Evolutionary conservation across 441 rosid species (phyloP).

Genomic region (Rhodomyrtus psidioides): DNA sequence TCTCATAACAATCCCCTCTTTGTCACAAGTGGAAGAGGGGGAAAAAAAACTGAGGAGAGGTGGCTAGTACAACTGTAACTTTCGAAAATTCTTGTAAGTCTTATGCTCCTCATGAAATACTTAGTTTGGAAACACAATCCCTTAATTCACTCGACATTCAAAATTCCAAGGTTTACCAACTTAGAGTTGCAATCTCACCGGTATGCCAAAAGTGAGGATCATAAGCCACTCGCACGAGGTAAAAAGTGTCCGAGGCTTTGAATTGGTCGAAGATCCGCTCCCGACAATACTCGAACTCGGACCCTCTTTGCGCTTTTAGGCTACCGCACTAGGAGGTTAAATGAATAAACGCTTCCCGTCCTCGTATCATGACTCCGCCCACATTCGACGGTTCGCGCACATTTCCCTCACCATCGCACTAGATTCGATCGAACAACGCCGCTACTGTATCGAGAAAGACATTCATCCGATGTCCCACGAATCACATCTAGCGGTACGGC

Average conservation of each 20-base stretch:
- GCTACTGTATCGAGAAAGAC: not conserved
- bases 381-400: not conserved
- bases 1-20: no score
- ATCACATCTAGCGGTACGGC: not conserved
- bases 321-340: not conserved
- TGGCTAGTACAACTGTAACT: not conserved
- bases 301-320: no score
- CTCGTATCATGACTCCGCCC: not conserved
- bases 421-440: not conserved
- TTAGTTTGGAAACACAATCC: not conserved
- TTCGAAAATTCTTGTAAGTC: not conserved
- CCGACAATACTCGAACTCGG: not conserved
- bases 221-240: fast-evolving
- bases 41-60: not conserved
- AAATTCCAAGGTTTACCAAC: not conserved
- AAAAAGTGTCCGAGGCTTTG: not conserved
- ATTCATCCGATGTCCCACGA: not conserved
- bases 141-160: not conserved
- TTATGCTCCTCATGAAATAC: not conserved
- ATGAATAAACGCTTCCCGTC: not conserved
- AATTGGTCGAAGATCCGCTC: not conserved
- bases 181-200: not conserved
- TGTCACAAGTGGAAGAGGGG: no score
- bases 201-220: not conserved
- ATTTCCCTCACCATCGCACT: not conserved